Conservation (phyloP, 768 basidiomycete species). For the Lanmaoa rubissima region DNA sequence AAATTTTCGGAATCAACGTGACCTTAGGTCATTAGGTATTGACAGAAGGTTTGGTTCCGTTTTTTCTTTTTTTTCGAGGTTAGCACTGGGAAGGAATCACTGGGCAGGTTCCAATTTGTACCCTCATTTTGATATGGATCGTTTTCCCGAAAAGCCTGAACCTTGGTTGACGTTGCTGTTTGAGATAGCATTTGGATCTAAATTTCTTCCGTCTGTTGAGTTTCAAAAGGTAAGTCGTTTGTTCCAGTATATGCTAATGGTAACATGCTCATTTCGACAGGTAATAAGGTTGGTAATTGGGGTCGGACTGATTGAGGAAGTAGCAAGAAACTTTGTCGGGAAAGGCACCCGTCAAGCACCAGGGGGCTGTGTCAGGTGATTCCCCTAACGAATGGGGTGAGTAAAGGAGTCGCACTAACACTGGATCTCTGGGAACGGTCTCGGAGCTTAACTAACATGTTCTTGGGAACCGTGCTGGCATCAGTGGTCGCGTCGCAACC, state of each 20-base stretch:
- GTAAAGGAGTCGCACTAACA: neutral
- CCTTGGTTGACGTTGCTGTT: conserved; percentile 28
- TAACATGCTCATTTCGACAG: neutral
- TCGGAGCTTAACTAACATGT: neutral
- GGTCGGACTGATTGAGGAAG: conserved; percentile 25
- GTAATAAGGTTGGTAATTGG: conserved; percentile 10
- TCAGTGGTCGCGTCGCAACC: neutral
- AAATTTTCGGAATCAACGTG: conserved; percentile 5
- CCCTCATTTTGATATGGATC: conserved; percentile 11
- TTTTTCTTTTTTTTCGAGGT: conserved; percentile 5
- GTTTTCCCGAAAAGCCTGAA: conserved; percentile 10
- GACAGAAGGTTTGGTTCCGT: conserved; percentile 16
- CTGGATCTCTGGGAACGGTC: conserved; percentile 6
- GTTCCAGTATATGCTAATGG: neutral
- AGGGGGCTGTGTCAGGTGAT: conserved; percentile 14
- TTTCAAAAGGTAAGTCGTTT: neutral
- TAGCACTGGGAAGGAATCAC: conserved; percentile 2
- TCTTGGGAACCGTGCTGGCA: conserved; percentile 14
- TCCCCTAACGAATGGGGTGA: neutral
- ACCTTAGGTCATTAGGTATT: conserved; percentile 17
- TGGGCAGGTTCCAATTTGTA: conserved; percentile 8
- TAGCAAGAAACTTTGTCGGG: conserved; percentile 16
- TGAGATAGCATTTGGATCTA: neutral
- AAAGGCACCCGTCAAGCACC: conserved; percentile 13
- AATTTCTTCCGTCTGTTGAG: neutral